Evolutionary conservation across 345 rosid genomes (phyloP), one percentile per base, ranked within the genome.

Genomic region (Nephelium lappaceum): DNA sequence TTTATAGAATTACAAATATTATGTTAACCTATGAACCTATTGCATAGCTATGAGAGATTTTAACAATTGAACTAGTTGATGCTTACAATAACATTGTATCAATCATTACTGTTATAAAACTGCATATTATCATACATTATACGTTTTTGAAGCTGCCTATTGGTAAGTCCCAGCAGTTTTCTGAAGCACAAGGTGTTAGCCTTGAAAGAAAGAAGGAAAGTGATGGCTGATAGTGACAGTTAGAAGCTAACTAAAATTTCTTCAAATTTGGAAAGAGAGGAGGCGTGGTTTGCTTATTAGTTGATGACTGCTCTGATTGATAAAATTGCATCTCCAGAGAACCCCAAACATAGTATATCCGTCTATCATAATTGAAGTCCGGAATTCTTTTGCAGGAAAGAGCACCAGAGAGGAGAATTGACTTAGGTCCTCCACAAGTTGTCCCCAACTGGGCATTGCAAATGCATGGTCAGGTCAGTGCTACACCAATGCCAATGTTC

Each of bases 401-500:
- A 81, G 84, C 86, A 71, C 77, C 79, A 53, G 86, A 83, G 77
- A 85, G 82, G 78, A 82, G 87, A 78, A 79, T 77, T 58, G 88
- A 81, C 69, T 47, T 75, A 74, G 80, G 83, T 69, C 83, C 89
- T 81, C 83, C 89, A 19, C 89, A 84, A 74, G 83, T 83, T 77
- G 83, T 79, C 80, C 88, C 88, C 53, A 81, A 71, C 85, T 88
- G 97, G 93, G 87, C 86, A 55, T 89, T 97, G 95, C 92, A 91
- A 87, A 84, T 79, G 88, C 92, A 88, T 76, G 83, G 89, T 79
- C 92, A 87, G 75, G 84, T 85, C 80, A 81, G 79, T 76, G 79
- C 85, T 72, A 78, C 83, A 42, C 84, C 90, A 82, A 55, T 83
- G 85, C 85, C 92, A 76, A 72, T 84, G 90, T 84, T 84, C 80